phyloP scores from a whole-genome alignment of 1,284 basidiomycete genomes.

The Apiotrichum veenhuisii region DNA sequence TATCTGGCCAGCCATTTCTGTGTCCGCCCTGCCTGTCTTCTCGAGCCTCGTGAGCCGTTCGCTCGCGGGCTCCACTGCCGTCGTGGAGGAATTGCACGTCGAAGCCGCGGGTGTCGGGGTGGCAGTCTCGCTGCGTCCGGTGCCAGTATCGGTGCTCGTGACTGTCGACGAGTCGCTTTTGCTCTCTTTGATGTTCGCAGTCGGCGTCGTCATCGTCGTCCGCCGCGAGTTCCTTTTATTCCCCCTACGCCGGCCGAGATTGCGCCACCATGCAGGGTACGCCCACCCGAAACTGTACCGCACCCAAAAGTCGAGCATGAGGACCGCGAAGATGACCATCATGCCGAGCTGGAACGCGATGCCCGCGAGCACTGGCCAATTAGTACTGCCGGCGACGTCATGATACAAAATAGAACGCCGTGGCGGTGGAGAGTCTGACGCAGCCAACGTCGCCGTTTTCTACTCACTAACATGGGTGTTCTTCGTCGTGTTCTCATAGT shows the following conservation, averaged over 20 bases:
- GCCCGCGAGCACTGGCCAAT: constrained; percentile 42
- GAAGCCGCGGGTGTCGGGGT: no score
- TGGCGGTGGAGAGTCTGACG: neutral
- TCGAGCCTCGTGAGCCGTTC: no score
- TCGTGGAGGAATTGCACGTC: neutral
- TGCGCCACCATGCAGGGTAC: constrained; percentile 16
- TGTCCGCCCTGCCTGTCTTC: no score
- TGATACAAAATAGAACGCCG: neutral
- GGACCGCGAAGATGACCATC: constrained; percentile 37
- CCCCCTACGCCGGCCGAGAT: no score
- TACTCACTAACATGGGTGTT: constrained; percentile 27
- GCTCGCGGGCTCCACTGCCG: neutral
- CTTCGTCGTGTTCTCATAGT: constrained; percentile 17
- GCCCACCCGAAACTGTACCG: constrained; percentile 22
- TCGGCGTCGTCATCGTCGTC: no score
- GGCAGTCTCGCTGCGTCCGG: no score
- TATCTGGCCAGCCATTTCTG: no score
- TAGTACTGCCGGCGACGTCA: neutral
- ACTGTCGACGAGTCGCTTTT: no score
- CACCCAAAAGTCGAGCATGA: constrained; percentile 37
- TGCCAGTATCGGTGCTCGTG: neutral
- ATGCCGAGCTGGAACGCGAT: constrained; percentile 46
- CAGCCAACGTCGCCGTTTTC: no score
- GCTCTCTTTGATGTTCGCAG: no score
- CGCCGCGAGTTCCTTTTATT: no score